Evolutionary conservation across 352 stramenopile genomes (phyloP).

Genomic region (Paralagenidium karlingii): DNA sequence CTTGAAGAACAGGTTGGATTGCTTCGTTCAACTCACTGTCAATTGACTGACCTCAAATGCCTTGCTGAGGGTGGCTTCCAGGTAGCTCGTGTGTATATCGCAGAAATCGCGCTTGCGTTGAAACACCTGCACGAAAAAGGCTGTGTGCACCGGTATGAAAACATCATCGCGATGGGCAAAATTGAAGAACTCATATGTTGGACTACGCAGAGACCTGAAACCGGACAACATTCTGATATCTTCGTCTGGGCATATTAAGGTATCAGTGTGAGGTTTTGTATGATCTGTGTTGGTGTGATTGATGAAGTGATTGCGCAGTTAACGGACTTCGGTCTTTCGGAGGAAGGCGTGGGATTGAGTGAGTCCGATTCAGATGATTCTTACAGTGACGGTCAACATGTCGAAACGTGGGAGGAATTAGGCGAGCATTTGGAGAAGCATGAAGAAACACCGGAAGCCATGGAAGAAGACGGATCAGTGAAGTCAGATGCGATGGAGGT

Average conservation of each 20-base stretch:
- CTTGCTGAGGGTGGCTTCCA: slow-evolving; percentile 10
- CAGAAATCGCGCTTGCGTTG: slow-evolving; percentile 73
- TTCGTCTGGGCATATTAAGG: slow-evolving; percentile 79
- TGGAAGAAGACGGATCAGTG: neutral
- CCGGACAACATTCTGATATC: slow-evolving; percentile 86
- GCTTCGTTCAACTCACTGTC: no score
- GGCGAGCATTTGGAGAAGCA: no score
- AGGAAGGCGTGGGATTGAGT: slow-evolving; percentile 51
- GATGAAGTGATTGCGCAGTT: slow-evolving; percentile 21
- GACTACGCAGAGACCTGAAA: slow-evolving; percentile 63
- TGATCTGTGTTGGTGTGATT: no score
- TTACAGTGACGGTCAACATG: no score
- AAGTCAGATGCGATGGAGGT: no score
- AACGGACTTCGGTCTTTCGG: slow-evolving; percentile 78
- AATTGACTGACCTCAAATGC: no score
- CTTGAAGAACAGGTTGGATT: slow-evolving; percentile 62
- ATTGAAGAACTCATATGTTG: slow-evolving; percentile 6
- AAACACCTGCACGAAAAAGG: slow-evolving; percentile 79
- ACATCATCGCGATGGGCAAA: slow-evolving; percentile 1
- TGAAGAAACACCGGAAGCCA: neutral
- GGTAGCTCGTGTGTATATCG: slow-evolving; percentile 81
- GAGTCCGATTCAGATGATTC: slow-evolving; percentile 19
- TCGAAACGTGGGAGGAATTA: no score
- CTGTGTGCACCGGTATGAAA: slow-evolving; percentile 60
- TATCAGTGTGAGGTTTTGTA: slow-evolving; percentile 6